phyloP scores from a whole-genome alignment of 768 basidiomycete species.

The Suillus sp. region DNA sequence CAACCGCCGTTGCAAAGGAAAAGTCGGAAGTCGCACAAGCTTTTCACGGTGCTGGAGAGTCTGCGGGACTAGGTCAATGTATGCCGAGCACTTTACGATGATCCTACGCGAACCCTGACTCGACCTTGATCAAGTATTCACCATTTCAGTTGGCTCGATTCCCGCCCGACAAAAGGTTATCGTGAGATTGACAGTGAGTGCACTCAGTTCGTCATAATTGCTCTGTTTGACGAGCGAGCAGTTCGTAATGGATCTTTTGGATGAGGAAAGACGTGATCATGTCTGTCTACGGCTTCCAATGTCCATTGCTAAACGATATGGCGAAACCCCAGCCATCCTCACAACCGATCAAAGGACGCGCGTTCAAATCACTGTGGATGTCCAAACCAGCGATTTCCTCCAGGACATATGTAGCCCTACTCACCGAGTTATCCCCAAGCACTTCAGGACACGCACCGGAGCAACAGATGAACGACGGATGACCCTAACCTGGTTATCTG shows the following conservation, averaged over 20 bases:
- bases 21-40: slow-evolving; percentile 42
- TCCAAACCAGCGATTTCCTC: slow-evolving; percentile 54
- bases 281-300: slow-evolving; percentile 57
- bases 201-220: background rate
- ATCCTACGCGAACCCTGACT: background rate
- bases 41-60: slow-evolving; percentile 42
- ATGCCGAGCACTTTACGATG: slow-evolving; percentile 29
- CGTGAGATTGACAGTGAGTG: slow-evolving; percentile 45
- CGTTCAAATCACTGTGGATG: slow-evolving; percentile 43
- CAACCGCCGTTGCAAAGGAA: slow-evolving; percentile 51
- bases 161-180: slow-evolving; percentile 43
- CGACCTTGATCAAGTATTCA: slow-evolving; percentile 45
- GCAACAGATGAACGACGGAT: slow-evolving; percentile 42
- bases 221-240: slow-evolving; percentile 19
- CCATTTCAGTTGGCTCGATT: slow-evolving; percentile 58
- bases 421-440: slow-evolving; percentile 40
- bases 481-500: slow-evolving; percentile 42
- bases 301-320: slow-evolving; percentile 53
- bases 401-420: slow-evolving; percentile 44
- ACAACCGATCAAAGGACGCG: slow-evolving; percentile 36
- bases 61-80: slow-evolving; percentile 47
- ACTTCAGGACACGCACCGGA: slow-evolving; percentile 38
- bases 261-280: slow-evolving; percentile 49
- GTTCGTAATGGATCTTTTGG: slow-evolving; percentile 56
- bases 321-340: slow-evolving; percentile 43